A percentile compares a stretch with the other conserved stretches of the same genome.
Conservation (phyloP, 78 protist genomes). For the Emiliania huxleyi region DNA sequence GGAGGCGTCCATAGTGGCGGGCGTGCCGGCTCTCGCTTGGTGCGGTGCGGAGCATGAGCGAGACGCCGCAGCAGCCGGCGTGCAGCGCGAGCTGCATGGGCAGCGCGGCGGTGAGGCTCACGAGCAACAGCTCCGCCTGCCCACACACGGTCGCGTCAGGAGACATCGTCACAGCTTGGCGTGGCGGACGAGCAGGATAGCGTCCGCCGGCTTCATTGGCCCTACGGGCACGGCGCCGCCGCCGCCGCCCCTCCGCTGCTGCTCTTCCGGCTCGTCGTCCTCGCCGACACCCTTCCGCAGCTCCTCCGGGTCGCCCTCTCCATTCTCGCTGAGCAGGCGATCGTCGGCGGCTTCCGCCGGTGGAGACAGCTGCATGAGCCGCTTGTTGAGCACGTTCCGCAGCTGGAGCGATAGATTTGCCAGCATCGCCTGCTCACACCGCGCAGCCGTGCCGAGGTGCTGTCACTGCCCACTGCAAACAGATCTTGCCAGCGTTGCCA, state of each 20-base stretch:
- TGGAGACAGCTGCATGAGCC: neutral
- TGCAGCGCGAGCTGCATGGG: neutral
- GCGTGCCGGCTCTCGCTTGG: neutral
- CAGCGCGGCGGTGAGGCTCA: neutral
- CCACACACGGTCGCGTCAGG: neutral
- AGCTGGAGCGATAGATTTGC: neutral
- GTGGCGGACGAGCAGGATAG: too few relatives aligned
- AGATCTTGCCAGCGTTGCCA: neutral
- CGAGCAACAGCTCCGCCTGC: neutral
- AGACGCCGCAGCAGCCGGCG: neutral
- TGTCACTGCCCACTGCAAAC: too few relatives aligned
- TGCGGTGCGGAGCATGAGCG: neutral
- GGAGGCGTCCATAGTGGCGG: too few relatives aligned
- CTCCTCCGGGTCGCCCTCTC: neutral
- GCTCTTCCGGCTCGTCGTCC: too few relatives aligned
- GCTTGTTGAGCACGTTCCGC: neutral
- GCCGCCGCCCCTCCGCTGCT: too few relatives aligned
- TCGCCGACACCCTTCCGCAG: neutral
- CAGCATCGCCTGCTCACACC: neutral
- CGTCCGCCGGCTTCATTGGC: too few relatives aligned
- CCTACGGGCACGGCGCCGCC: too few relatives aligned
- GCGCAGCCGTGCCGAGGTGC: too few relatives aligned
- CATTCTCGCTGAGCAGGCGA: neutral
- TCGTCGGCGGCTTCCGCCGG: too few relatives aligned
- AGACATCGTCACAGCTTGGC: too few relatives aligned